phyloP scores from a whole-genome alignment of 2,329 filamentous ascomycete genomes.

The Cercospora zeae-maydis region DNA sequence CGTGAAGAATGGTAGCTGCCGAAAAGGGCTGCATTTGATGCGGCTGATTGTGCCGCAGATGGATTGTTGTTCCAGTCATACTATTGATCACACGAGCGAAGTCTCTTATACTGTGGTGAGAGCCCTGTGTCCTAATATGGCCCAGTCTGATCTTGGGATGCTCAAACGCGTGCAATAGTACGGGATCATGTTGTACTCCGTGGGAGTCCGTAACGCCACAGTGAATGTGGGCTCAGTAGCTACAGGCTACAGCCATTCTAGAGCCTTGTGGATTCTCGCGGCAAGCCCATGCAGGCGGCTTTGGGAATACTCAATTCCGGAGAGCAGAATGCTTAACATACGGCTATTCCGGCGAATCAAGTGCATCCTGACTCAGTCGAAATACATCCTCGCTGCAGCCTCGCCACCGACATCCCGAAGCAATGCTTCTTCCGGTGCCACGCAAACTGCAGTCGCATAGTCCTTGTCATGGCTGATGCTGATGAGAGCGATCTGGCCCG shows the following conservation, averaged over 20 bases:
- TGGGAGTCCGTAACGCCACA: too few relatives aligned
- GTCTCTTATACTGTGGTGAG: background rate
- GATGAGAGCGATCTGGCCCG: slow-evolving; percentile 60
- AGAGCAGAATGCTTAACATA: too few relatives aligned
- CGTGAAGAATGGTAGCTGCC: background rate
- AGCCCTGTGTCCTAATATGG: background rate
- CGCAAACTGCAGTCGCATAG: slow-evolving; percentile 69
- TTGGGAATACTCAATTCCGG: too few relatives aligned
- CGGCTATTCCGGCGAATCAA: background rate
- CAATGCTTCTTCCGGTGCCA: slow-evolving; percentile 45
- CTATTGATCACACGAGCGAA: background rate
- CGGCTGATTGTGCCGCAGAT: background rate
- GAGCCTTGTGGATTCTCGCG: too few relatives aligned
- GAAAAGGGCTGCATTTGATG: background rate
- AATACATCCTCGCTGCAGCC: slow-evolving; percentile 3
- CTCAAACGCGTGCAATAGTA: background rate
- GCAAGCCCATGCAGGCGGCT: too few relatives aligned
- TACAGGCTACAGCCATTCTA: too few relatives aligned
- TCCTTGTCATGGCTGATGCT: slow-evolving; percentile 87
- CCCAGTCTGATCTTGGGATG: background rate
- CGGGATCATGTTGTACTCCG: background rate
- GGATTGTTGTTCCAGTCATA: background rate
- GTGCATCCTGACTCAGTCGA: background rate
- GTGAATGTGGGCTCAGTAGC: too few relatives aligned
- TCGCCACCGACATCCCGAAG: slow-evolving; percentile 31